Evolutionary conservation across 805 yeast species (phyloP), one percentile per base, ranked within the genome.

Genomic region (Kazachstania psychrophila): DNA sequence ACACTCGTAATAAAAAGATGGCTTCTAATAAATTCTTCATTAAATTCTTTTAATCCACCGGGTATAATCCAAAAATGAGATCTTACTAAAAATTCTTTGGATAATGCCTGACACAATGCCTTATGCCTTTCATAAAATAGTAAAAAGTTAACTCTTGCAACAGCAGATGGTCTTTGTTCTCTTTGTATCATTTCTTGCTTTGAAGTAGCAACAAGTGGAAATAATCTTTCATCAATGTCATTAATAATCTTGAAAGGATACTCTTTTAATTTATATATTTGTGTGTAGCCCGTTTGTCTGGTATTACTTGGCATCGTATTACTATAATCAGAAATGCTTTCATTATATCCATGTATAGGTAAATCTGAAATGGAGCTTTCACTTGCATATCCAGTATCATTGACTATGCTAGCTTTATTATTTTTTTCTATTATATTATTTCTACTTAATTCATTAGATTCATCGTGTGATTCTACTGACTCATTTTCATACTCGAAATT

Each of bases 31-130:
- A 70, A 75, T 9, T 57, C 56, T 26, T 65, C 51, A 28, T 67
- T 61, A 10, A 74, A 64, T 23, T 64, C 65, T 25, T 64, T 69
- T n/a, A 73, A 63, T 5, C 78, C 79, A 9, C 78, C 79, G 2
- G 79, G 79, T 5, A 73, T 69, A 31, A 75, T 72, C 77, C 79
- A 75, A 48, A 69, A 72, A 46, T 72, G 77, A 3, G 79, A 73
- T 29, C 67, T 68, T 13, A 64, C 66, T 25, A 74, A 50, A 42
- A 74, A 75, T 19, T 68, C 67, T 38, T 64, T 61, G 0, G 73
- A 68, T 22, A 75, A 48, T 30, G 59, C 55, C 6, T 70, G 53
- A 44, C 75, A 71, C 5, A 73, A 49, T 8, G 46, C 43, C 40
- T 64, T 66, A 43, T 73, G 62, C 10, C 62, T 52, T 23, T 61